Conservation (phyloP, 257 asterid species). For the Gardenia jasminoides region DNA sequence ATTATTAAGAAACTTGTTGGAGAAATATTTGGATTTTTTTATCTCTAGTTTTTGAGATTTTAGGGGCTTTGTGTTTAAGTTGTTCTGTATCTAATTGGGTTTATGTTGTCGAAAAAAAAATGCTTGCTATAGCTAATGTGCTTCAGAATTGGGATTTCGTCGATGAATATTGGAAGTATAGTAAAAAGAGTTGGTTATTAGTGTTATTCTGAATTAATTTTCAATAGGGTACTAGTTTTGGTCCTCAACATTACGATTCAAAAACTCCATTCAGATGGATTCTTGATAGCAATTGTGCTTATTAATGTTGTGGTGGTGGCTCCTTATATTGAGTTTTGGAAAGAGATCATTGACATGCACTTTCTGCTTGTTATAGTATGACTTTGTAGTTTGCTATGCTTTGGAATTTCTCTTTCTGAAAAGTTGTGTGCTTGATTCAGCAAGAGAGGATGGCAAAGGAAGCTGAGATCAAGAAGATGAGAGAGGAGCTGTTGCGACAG, state of each 20-base stretch:
- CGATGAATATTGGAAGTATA: background rate
- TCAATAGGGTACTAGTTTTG: background rate
- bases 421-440: constrained; percentile 31
- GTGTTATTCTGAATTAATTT: background rate
- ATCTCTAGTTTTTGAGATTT: background rate
- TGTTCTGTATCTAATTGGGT: no score
- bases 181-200: background rate
- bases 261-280: background rate
- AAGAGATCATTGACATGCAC: background rate
- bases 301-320: background rate
- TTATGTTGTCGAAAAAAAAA: background rate
- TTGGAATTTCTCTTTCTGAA: background rate
- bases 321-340: background rate
- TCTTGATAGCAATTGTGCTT: background rate
- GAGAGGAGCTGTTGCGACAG: constrained; percentile 51
- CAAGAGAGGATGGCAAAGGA: constrained; percentile 67
- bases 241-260: background rate
- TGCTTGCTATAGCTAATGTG: background rate
- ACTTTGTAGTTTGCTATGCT: background rate
- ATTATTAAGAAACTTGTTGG: background rate
- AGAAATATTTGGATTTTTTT: background rate
- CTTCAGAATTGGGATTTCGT: background rate
- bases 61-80: background rate
- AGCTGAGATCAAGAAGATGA: constrained; percentile 56
- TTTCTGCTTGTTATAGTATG: background rate